A percentile compares a stretch with the other conserved stretches of the same genome.
phyloP scores from a whole-genome alignment of 1,139 yeast species.

The Nadsonia starkeyi-henricii region DNA sequence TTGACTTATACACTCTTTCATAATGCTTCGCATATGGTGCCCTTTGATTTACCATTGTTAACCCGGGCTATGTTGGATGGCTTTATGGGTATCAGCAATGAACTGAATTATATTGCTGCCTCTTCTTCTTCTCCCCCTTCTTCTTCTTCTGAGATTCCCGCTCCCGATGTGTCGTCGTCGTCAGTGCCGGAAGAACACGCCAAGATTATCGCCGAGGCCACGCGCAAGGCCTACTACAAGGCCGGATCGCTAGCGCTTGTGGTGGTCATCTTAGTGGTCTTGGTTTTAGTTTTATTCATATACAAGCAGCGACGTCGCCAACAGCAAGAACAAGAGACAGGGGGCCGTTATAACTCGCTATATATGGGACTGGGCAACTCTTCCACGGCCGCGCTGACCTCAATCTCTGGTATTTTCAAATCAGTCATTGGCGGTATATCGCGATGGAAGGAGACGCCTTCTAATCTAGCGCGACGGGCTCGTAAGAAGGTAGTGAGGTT shows the following conservation, averaged over 20 bases:
- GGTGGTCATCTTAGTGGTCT: constrained; percentile 19
- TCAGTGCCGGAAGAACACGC: constrained; percentile 10
- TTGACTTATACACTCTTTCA: constrained; percentile 60
- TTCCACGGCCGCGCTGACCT: constrained; percentile 6
- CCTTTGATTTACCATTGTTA: constrained; percentile 62
- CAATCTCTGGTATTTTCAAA: constrained; percentile 8
- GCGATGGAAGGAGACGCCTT: constrained; percentile 15
- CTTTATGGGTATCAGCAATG: constrained; percentile 16
- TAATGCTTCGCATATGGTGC: constrained; percentile 89
- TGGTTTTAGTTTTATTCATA: constrained; percentile 16
- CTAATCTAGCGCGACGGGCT: background rate
- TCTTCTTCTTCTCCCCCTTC: background rate
- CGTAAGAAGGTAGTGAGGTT: background rate
- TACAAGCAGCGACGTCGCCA: constrained; percentile 15
- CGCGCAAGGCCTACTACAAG: constrained; percentile 25
- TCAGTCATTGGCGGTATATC: constrained; percentile 16
- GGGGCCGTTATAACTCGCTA: background rate
- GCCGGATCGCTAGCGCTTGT: constrained; percentile 27
- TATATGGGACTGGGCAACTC: constrained; percentile 1
- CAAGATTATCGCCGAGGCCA: constrained; percentile 20
- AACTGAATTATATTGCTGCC: constrained; percentile 6
- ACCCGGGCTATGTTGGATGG: constrained; percentile 45
- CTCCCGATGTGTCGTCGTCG: constrained; percentile 4
- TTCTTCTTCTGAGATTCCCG: constrained; percentile 1
- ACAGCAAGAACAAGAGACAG: background rate